Evolutionary conservation across 2,329 filamentous ascomycete genomes (phyloP), one percentile per base, ranked within the genome.

Genomic region (Didymellaceae sp.): DNA sequence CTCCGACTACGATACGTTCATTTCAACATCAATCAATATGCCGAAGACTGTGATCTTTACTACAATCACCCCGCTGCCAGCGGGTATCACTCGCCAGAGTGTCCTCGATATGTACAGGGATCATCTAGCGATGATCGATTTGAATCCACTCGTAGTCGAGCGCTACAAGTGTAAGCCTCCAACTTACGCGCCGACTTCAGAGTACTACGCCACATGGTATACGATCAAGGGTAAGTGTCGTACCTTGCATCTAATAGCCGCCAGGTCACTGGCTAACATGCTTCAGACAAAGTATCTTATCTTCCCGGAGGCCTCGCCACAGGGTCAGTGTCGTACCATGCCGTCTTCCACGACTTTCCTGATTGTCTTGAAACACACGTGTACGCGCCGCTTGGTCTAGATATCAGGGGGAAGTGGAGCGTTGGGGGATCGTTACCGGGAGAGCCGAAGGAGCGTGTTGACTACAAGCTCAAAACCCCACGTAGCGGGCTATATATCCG

Each of bases 91-190:
- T 38, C 84, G 90, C 45, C 80, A 87, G 59, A 81, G 83, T n/a
- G 89, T 90, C 32, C 71, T 95, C 57, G 80, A 84, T 45, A 89
- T 90, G 59, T 84, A 96, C 24, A 89, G 91, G 71, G 82, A 88
- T 71, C 90, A 95, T 74, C 72, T 81, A 40, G 86, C 86, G 62
- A 95, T 96, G 87, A 95, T 96, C 65, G 87, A 93, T 67, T 78
- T 96, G 49, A 96, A 95, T 72, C 91, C 91, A 1, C 80, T 95
- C 38, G 87, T 96, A 46, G 84, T 88, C 55, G 85, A 88, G 54
- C 83, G 89, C 49, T 82, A 86, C 59, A 80, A 79, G 24, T 90
- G 90, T 72, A 80, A 82, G 37, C 80, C 89, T 2, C 90, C 90
- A 0, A 66, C 80, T 18, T 82, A 86, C 66, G 86, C 88, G 10